These are phyloP conservation scores for Solanum chaucha DNA, from an alignment of 257 asterid genomes.

Conservation along the genomic window DNA sequence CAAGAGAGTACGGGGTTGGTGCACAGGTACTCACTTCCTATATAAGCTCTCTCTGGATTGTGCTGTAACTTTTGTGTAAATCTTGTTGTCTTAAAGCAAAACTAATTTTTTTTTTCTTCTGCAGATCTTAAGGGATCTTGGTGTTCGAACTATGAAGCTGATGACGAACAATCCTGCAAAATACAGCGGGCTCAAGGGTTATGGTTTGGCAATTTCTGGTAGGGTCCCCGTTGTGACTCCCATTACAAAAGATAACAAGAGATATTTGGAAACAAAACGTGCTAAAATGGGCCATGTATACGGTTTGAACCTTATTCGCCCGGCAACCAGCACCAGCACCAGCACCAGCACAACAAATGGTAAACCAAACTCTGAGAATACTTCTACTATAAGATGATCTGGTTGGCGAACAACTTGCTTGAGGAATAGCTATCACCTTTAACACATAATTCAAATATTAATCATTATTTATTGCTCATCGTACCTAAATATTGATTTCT, in stretches of 20 bases:
- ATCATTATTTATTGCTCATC: background rate
- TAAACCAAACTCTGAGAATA: conserved; percentile 9
- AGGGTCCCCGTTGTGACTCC: conserved; percentile 74
- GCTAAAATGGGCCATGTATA: conserved; percentile 93
- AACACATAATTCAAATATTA: background rate
- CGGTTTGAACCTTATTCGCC: conserved; percentile 46
- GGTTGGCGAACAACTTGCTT: background rate
- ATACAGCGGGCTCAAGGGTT: conserved; percentile 87
- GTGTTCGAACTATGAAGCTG: conserved; percentile 89
- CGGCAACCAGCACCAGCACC: conserved; percentile 35
- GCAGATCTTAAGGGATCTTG: conserved; percentile 95
- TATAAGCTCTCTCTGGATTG: background rate
- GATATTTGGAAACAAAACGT: conserved; percentile 86
- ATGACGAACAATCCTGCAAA: conserved; percentile 98
- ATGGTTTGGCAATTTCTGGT: conserved; percentile 76
- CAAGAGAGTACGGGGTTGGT: conserved; percentile 96
- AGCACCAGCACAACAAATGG: conserved; percentile 28
- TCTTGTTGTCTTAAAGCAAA: background rate
- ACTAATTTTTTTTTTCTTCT: background rate
- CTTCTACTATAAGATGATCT: background rate
- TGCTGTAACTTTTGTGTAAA: background rate
- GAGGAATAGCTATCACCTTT: background rate
- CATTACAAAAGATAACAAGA: conserved; percentile 74
- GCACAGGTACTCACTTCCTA: conserved; percentile 62
- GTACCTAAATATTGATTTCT: background rate